phyloP scores from a whole-genome alignment of 1,284 basidiomycete genomes.

The Porogramme epimiltina region DNA sequence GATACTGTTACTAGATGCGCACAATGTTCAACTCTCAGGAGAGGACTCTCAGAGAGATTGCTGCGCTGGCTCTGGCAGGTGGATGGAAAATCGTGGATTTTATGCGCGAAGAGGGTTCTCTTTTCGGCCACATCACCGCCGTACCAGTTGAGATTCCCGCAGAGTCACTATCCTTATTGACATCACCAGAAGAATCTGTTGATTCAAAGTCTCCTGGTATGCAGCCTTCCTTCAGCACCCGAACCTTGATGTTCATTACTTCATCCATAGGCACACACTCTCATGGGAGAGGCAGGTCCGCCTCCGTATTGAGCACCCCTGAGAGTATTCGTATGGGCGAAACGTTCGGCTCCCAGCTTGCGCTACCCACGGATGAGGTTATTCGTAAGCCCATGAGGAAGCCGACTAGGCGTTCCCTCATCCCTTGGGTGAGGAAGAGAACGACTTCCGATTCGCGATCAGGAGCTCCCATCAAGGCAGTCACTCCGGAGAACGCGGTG shows the following conservation, averaged over 20 bases:
- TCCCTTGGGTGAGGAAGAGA: conserved; percentile 16
- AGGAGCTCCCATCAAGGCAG: not conserved
- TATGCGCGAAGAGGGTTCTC: conserved; percentile 55
- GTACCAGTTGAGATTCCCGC: conserved; percentile 53
- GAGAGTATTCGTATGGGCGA: conserved; percentile 28
- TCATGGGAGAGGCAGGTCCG: conserved; percentile 9
- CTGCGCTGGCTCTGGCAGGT: conserved; percentile 54
- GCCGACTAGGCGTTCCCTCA: conserved; percentile 6
- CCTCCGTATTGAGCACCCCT: conserved; percentile 11
- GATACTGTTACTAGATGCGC: conserved; percentile 56
- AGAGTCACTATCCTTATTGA: conserved; percentile 19
- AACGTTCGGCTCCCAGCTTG: conserved; percentile 30
- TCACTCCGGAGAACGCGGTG: conserved; percentile 9
- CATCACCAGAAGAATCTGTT: not conserved
- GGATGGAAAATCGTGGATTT: conserved; percentile 70
- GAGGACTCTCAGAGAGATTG: conserved; percentile 66
- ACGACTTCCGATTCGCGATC: conserved; percentile 4
- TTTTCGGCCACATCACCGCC: conserved; percentile 70
- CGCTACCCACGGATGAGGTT: conserved; percentile 30
- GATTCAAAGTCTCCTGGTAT: not conserved
- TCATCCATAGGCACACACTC: not conserved
- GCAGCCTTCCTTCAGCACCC: not conserved
- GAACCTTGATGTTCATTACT: not conserved
- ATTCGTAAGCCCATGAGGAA: conserved; percentile 22
- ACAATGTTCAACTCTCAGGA: conserved; percentile 71